Conservation (phyloP, 805 yeast genomes). For the Metschnikowia anglica region DNA sequence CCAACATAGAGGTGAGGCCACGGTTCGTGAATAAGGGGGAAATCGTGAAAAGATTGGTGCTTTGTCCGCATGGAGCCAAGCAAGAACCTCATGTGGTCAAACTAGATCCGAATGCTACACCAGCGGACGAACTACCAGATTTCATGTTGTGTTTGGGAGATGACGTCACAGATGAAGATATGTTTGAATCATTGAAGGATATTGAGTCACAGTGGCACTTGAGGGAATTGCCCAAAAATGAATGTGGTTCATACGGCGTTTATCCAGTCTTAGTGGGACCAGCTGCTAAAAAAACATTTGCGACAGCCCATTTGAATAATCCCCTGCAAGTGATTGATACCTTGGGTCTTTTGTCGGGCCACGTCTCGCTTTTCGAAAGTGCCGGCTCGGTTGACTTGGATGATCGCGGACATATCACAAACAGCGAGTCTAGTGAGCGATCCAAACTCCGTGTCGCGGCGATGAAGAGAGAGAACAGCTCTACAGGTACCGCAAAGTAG, state of each 20-base stretch:
- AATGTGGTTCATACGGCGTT: constrained; percentile 58
- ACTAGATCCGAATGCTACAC: constrained; percentile 26
- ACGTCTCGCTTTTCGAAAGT: constrained; percentile 72
- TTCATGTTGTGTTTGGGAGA: constrained; percentile 91
- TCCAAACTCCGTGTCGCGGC: constrained; percentile 37
- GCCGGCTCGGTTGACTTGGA: constrained; percentile 75
- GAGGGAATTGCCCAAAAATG: constrained; percentile 42
- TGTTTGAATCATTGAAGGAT: constrained; percentile 76
- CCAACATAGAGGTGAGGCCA: constrained; percentile 97
- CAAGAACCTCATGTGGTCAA: constrained; percentile 39
- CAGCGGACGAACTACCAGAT: constrained; percentile 61
- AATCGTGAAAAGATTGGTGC: constrained; percentile 77
- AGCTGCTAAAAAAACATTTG: constrained; percentile 80
- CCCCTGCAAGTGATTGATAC: constrained; percentile 85
- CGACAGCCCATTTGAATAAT: constrained; percentile 80
- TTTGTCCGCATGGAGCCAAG: constrained; percentile 58
- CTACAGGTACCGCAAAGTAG: neutral
- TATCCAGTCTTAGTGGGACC: constrained; percentile 93
- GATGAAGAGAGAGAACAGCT: constrained; percentile 12
- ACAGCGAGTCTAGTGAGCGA: constrained; percentile 45
- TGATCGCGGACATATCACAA: constrained; percentile 67
- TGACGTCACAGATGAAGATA: constrained; percentile 96
- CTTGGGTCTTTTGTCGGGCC: constrained; percentile 75
- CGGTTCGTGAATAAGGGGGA: constrained; percentile 94
- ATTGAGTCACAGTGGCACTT: constrained; percentile 56